Percentiles rank a stretch among this genome's conserved stretches.
phyloP scores from a whole-genome alignment of 768 basidiomycete species.

The Lactarius vividus region DNA sequence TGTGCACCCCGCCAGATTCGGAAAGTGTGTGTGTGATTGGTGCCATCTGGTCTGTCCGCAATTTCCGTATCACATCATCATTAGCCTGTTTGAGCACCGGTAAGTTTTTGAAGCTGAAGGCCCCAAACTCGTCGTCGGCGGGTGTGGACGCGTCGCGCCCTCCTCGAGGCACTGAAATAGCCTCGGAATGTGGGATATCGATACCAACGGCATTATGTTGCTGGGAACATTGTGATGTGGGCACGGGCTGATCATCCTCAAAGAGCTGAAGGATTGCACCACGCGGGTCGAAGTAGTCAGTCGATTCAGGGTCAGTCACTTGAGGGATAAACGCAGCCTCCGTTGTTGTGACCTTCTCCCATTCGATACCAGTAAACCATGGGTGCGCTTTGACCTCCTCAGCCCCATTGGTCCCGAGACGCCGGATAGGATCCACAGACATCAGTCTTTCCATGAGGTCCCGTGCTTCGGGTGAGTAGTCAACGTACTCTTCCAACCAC shows the following conservation, averaged over 20 bases:
- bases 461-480: constrained; percentile 78
- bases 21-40: constrained; percentile 73
- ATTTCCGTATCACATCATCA: constrained; percentile 95
- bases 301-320: constrained; percentile 93
- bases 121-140: constrained; percentile 88
- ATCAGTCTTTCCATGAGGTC: constrained; percentile 89
- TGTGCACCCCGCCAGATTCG: constrained; percentile 56
- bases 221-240: constrained; percentile 46
- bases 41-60: constrained; percentile 85
- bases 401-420: constrained; percentile 84
- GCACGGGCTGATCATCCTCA: constrained; percentile 77
- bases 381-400: constrained; percentile 92
- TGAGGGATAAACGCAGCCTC: constrained; percentile 96
- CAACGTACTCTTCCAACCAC: constrained; percentile 94
- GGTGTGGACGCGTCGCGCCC: constrained; percentile 45
- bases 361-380: constrained; percentile 88
- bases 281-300: constrained; percentile 98
- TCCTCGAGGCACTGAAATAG: constrained; percentile 27
- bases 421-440: constrained; percentile 71
- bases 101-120: constrained; percentile 97
- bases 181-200: constrained; percentile 30
- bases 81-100: constrained; percentile 96
- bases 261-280: constrained; percentile 90
- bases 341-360: constrained; percentile 84
- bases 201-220: constrained; percentile 43